Evolutionary conservation across 148 eudicot genomes (phyloP).

Genomic region (Agrostemma githago): DNA sequence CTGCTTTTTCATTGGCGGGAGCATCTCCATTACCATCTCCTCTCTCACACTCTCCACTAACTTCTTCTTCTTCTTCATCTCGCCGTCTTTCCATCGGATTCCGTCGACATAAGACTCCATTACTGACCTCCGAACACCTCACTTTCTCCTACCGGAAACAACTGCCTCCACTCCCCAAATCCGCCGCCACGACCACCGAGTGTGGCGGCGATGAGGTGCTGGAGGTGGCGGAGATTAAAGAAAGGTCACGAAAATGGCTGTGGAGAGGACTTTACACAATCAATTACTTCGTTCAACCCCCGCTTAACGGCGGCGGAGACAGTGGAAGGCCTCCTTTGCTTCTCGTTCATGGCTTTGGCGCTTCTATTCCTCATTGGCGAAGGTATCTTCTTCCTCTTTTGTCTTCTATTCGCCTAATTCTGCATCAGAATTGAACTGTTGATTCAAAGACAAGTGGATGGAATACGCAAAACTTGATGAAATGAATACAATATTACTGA

Average conservation of each 20-base stretch:
- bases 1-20: neutral
- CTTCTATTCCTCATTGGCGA: constrained; percentile 95
- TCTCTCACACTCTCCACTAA: no score
- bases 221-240: constrained; percentile 50
- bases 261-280: constrained; percentile 59
- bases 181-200: constrained; percentile 2
- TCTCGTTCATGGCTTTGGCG: constrained; percentile 94
- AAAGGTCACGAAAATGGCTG: constrained; percentile 48
- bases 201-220: constrained; percentile 22
- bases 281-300: constrained; percentile 50
- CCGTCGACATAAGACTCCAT: neutral
- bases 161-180: neutral
- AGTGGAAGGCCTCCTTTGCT: constrained; percentile 46
- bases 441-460: no score
- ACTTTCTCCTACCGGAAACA: neutral
- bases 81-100: neutral
- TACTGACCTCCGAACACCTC: neutral
- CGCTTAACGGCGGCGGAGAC: neutral
- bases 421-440: no score
- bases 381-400: constrained; percentile 26
- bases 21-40: neutral
- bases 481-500: no score
- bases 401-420: no score
- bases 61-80: neutral
- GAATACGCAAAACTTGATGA: no score